phyloP scores from a whole-genome alignment of 1,139 yeast species.

The Scheffersomyces insectosa region DNA sequence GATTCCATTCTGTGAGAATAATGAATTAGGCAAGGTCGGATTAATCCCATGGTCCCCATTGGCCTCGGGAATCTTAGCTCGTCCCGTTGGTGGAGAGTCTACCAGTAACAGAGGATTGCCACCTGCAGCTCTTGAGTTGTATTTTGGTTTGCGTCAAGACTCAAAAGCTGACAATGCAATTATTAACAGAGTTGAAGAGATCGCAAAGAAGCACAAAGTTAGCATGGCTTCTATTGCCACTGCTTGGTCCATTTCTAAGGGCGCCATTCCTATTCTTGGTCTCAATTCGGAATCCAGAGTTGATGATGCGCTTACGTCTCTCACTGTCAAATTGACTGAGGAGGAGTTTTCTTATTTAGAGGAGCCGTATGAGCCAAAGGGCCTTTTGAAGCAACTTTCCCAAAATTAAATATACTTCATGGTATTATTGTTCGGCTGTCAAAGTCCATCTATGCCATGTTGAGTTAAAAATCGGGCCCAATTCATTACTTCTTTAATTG shows the following conservation, averaged over 20 bases:
- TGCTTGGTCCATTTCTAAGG: constrained; percentile 57
- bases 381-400: constrained; percentile 22
- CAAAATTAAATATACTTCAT: constrained; percentile 42
- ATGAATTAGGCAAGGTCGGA: constrained; percentile 41
- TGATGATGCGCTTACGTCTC: constrained; percentile 53
- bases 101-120: constrained; percentile 17
- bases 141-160: constrained; percentile 9
- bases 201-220: constrained; percentile 45
- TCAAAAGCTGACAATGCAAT: constrained; percentile 35
- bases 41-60: constrained; percentile 54
- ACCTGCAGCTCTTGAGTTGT: constrained; percentile 15
- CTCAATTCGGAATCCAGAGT: constrained; percentile 49
- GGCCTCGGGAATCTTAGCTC: constrained; percentile 47
- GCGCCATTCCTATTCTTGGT: constrained; percentile 56
- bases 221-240: constrained; percentile 56
- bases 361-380: constrained; percentile 38
- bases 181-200: constrained; percentile 51
- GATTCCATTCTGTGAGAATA: constrained; percentile 51
- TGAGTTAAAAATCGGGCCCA: no score
- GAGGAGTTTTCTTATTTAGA: constrained; percentile 51
- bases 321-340: constrained; percentile 40
- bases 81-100: constrained; percentile 30
- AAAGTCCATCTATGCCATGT: no score
- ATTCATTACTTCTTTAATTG: no score
- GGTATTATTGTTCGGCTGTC: constrained; percentile 34